Evolutionary conservation across 2,329 filamentous ascomycete genomes (phyloP), one percentile per base, ranked within the genome.

Genomic region (Epichloe glyceriae): DNA sequence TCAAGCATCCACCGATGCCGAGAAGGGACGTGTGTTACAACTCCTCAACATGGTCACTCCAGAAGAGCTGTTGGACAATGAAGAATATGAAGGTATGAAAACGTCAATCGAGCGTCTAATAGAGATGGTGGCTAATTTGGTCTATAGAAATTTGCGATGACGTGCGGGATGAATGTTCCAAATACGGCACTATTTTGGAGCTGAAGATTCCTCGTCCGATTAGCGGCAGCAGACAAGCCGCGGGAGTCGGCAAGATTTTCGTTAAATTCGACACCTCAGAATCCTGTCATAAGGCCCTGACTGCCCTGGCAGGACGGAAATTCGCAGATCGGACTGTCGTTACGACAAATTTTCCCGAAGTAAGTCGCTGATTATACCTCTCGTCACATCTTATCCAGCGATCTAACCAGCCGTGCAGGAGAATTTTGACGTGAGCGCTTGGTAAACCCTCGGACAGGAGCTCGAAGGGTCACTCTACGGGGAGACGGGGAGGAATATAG

Each of bases 31-130:
- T 51, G 91, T 98, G 15, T 67, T 98, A 54, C 91, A 95, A 69
- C 73, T 98, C 54, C 79, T 98, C 62, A 98, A 98, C 73, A 98
- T 98, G 93, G 91, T 98, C 37, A 98, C 93, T 0, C 78, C 89
- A 0, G 93, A 98, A 60, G 93, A 98, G 69, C 73, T 98, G 22
- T 82, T 96, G 69, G 90, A 97, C 63, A 83, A 83, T 48, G 90
- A 97, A 37, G 93, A 98, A 62, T 97, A 96, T 62, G 87, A 96
- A 70, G 91, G 91, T 90, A 76, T 63, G 73, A 10, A 17, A 40
- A 14, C 34, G 14, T 6, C 17, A 14, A 4, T 10, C 1, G 30
- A 30, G 10, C 11, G 7, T 39, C 19, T 11, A 39, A 40, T 34
- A 2, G 45, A 43, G 12, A 34, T 39, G n/a, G 43, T 22, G 5